These are phyloP conservation scores for Fagopyrum homotropicum DNA, from an alignment of 148 eudicot genomes.

Conservation along the genomic window DNA sequence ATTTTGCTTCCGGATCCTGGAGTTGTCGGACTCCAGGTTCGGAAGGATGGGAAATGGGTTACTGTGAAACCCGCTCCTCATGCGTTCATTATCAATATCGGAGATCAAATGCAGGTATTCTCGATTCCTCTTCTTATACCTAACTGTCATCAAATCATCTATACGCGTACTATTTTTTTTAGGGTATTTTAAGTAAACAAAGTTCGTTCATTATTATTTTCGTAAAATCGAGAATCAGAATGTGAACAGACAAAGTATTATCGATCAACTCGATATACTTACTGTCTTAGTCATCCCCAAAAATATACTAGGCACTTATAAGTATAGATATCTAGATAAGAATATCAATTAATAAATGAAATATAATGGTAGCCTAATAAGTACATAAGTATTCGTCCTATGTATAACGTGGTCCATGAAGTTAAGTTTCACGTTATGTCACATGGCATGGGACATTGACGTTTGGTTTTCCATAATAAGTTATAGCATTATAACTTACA, in stretches of 20 bases:
- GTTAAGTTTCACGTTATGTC: background rate
- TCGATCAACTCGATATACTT: no score
- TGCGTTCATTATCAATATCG: slow-evolving; percentile 79
- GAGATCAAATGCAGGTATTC: slow-evolving; percentile 85
- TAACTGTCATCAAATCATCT: no score
- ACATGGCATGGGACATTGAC: background rate
- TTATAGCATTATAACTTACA: background rate
- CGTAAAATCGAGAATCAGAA: no score
- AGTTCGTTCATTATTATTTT: no score
- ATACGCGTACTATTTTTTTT: no score
- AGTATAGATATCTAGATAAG: no score
- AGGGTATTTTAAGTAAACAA: no score
- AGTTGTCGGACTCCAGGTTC: slow-evolving; percentile 84
- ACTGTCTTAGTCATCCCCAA: no score
- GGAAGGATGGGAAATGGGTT: slow-evolving; percentile 48
- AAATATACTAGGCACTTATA: no score
- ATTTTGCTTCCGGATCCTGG: slow-evolving; percentile 61
- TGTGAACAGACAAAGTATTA: no score
- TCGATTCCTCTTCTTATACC: background rate
- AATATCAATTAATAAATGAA: no score
- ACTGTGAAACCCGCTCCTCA: slow-evolving; percentile 78
- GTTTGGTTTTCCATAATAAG: background rate
- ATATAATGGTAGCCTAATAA: no score
- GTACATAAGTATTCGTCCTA: background rate
- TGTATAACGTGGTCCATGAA: background rate